These are phyloP conservation scores for Jatropha podagrica DNA, from an alignment of 441 rosid genomes.

Conservation along the genomic window DNA sequence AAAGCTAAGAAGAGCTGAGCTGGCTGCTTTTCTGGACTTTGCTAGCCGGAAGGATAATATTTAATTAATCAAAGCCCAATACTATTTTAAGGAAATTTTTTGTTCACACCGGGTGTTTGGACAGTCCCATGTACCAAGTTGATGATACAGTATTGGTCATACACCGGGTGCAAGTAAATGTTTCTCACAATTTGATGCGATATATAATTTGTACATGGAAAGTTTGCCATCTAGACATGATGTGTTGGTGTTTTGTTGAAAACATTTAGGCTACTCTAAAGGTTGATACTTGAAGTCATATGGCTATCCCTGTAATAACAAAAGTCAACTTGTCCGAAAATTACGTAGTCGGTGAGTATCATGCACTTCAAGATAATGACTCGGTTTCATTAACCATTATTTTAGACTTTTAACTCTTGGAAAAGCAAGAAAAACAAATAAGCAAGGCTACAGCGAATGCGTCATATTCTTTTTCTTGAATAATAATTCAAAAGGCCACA, in stretches of 20 bases:
- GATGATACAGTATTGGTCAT: no score
- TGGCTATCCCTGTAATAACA: background rate
- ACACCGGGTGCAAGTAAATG: no score
- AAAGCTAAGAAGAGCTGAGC: background rate
- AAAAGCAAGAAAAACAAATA: background rate
- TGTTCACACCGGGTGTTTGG: no score
- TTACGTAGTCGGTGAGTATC: background rate
- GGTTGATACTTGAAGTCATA: background rate
- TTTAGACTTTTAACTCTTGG: conserved; percentile 8
- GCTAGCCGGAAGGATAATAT: background rate
- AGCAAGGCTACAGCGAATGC: background rate
- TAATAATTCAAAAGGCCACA: background rate
- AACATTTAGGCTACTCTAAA: no score
- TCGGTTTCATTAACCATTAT: background rate
- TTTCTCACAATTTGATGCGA: no score
- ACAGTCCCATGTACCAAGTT: no score
- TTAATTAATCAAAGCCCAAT: no score
- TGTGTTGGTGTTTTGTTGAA: no score
- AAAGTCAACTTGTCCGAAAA: background rate
- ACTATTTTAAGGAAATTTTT: no score
- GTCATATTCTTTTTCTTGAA: conserved; percentile 7
- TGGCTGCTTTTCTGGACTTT: background rate
- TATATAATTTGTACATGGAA: no score
- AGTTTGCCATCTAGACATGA: no score
- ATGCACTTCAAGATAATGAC: conserved; percentile 6